Conservation (phyloP, 1,284 basidiomycete species). For the Cutaneotrichosporon sp. region DNA sequence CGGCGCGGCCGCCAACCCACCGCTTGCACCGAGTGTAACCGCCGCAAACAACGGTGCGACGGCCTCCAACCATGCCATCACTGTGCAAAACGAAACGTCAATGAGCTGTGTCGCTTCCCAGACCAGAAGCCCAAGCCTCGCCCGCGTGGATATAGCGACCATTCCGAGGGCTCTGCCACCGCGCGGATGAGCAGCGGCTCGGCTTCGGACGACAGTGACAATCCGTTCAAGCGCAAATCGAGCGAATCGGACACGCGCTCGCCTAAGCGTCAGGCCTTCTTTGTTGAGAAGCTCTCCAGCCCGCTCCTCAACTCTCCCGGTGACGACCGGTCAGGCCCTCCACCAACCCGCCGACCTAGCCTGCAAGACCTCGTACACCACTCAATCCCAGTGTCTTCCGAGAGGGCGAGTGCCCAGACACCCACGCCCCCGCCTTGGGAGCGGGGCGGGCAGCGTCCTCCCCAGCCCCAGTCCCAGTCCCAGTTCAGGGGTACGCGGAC, state of each 20-base stretch:
- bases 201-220: constrained; percentile 7
- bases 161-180: neutral
- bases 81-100: constrained; percentile 31
- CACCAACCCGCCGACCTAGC: constrained; percentile 5
- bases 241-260: constrained; percentile 3
- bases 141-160: neutral
- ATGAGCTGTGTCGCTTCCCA: constrained; percentile 24
- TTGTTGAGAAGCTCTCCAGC: neutral
- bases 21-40: constrained; percentile 34
- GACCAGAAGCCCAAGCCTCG: constrained; percentile 14
- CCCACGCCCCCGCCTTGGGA: constrained; percentile 9
- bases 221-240: constrained; percentile 17
- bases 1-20: constrained; percentile 31
- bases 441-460: neutral
- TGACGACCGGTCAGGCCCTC: neutral
- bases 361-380: constrained; percentile 11
- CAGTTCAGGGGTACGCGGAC: constrained; percentile 5
- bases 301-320: neutral
- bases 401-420: constrained; percentile 17
- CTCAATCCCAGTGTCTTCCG: constrained; percentile 17
- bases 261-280: constrained; percentile 8
- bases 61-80: constrained; percentile 30
- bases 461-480: neutral
- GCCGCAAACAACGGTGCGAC: constrained; percentile 36
- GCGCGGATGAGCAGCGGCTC: constrained; percentile 4